These are phyloP conservation scores for Nicotiana undulata DNA, from an alignment of 257 asterid genomes.

Conservation along the genomic window DNA sequence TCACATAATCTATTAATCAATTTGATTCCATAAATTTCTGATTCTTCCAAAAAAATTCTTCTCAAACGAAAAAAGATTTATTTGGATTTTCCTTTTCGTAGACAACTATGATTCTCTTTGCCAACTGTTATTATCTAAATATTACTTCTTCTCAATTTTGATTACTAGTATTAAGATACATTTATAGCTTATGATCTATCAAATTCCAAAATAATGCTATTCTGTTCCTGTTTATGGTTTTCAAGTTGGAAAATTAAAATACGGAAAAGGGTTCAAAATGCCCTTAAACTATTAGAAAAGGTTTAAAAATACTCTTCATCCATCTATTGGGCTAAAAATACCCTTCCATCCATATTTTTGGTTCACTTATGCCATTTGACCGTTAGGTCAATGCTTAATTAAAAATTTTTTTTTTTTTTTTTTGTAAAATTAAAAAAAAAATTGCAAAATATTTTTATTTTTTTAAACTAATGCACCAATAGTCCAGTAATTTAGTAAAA, in stretches of 20 bases:
- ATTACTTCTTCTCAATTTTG: background rate
- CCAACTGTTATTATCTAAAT: background rate
- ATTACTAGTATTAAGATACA: background rate
- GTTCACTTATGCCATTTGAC: too few species aligned
- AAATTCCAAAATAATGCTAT: too few species aligned
- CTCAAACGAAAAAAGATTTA: background rate
- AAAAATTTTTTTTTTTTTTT: too few species aligned
- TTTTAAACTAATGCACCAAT: too few species aligned
- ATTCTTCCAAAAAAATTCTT: background rate
- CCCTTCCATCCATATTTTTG: too few species aligned
- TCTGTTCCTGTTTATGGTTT: background rate
- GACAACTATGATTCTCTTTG: background rate
- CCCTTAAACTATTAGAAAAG: too few species aligned
- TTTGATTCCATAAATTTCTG: background rate
- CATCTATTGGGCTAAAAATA: too few species aligned
- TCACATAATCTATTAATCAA: background rate
- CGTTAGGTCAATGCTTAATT: too few species aligned
- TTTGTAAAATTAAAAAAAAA: too few species aligned
- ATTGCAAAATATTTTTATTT: too few species aligned
- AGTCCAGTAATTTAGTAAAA: too few species aligned
- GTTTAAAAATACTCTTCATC: too few species aligned
- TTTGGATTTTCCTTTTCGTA: background rate
- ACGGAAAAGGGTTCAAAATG: background rate
- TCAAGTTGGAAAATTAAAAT: background rate
- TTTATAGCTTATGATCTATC: background rate